These are phyloP conservation scores for Paramecium caudatum DNA, from an alignment of 73 alveolate genomes.

Conservation along the genomic window DNA sequence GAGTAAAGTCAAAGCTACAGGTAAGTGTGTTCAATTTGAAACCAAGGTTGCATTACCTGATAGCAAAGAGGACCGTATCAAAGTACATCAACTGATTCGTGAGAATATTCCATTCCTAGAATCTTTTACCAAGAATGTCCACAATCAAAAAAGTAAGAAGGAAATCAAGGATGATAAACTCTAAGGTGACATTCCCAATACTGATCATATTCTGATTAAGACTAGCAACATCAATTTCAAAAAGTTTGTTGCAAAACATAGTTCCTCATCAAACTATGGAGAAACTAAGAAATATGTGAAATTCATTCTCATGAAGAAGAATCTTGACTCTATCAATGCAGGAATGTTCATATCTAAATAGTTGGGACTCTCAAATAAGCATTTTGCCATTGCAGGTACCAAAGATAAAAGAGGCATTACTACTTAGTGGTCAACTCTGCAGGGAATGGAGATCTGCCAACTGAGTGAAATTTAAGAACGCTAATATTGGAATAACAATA, in stretches of 20 bases:
- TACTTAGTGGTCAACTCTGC: conserved; percentile 89
- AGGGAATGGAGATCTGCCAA: conserved; percentile 57
- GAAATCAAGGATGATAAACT: conserved; percentile 64
- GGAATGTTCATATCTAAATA: conserved; percentile 88
- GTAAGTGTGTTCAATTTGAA: conserved; percentile 70
- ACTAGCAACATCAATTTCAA: conserved; percentile 54
- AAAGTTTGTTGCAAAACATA: conserved; percentile 60
- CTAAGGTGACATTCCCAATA: conserved; percentile 58
- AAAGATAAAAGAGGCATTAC: conserved; percentile 99
- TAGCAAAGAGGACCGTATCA: conserved; percentile 79
- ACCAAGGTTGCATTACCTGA: conserved; percentile 71
- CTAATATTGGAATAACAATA: conserved; percentile 78
- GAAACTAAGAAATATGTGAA: conserved; percentile 76
- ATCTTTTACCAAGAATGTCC: conserved; percentile 80
- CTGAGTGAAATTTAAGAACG: conserved; percentile 31
- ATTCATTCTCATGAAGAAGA: conserved; percentile 90
- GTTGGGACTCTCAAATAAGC: conserved; percentile 86
- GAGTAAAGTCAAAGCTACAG: conserved; percentile 80
- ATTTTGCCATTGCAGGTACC: conserved; percentile 95
- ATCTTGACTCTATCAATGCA: conserved; percentile 95
- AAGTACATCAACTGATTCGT: conserved; percentile 81
- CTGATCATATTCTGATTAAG: conserved; percentile 69
- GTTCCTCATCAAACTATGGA: conserved; percentile 34
- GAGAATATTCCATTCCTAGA: conserved; percentile 80
- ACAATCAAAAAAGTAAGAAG: conserved; percentile 71